Evolutionary conservation across 257 asterid genomes (phyloP).

Genomic region (Leptodermis oblonga): DNA sequence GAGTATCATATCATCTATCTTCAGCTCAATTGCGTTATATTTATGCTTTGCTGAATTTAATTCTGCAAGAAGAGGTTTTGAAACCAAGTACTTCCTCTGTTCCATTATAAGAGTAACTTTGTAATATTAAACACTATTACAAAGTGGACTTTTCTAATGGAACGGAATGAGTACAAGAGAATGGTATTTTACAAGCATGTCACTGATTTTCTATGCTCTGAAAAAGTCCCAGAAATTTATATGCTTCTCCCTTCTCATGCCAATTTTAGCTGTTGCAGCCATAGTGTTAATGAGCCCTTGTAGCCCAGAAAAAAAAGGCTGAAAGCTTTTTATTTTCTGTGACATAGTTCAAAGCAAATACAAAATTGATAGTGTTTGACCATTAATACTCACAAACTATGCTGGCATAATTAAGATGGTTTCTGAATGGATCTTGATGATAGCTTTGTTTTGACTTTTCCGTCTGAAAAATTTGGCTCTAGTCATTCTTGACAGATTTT

Average conservation of each 20-base stretch:
- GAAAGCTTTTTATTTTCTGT: neutral
- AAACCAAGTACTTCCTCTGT: no score
- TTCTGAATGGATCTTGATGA: neutral
- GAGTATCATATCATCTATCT: no score
- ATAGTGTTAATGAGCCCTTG: slow-evolving; percentile 30
- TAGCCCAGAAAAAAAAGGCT: neutral
- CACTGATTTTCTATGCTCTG: slow-evolving; percentile 46
- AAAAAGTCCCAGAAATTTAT: slow-evolving; percentile 64
- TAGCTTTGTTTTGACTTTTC: slow-evolving; percentile 4
- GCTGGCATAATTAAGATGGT: neutral
- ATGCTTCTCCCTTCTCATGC: slow-evolving; percentile 66
- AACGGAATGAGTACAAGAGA: no score
- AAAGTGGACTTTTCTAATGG: no score
- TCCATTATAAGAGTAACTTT: no score
- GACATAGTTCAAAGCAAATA: neutral
- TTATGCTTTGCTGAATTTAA: slow-evolving; percentile 12
- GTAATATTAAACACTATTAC: no score
- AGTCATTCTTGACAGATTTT: slow-evolving; percentile 43
- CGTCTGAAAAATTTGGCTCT: neutral
- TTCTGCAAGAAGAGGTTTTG: slow-evolving; percentile 73
- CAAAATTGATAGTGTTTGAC: neutral
- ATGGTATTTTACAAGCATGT: slow-evolving; percentile 70
- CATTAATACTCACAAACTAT: neutral
- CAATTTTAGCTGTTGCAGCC: slow-evolving; percentile 37
- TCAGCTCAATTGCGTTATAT: neutral